phyloP scores from a whole-genome alignment of 2,329 filamentous ascomycete genomes.

The Verruconis gallopava region DNA sequence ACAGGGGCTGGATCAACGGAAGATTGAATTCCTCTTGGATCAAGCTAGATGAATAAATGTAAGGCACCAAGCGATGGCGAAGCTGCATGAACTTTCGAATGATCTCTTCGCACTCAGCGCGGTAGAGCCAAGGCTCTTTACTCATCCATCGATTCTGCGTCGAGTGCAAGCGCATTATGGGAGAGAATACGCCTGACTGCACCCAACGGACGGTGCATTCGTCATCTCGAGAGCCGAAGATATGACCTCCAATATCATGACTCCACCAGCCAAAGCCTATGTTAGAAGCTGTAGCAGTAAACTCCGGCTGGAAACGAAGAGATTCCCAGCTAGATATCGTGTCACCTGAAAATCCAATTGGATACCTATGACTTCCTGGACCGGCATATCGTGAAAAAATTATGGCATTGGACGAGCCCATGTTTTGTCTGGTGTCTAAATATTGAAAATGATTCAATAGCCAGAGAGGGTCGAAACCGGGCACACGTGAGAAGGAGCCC shows the following conservation, averaged over 20 bases:
- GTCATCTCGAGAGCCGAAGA: constrained; percentile 42
- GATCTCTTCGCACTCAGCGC: constrained; percentile 28
- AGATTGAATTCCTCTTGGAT: constrained; percentile 29
- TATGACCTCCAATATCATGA: constrained; percentile 55
- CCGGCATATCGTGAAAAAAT: constrained; percentile 51
- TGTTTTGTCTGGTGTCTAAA: constrained; percentile 32
- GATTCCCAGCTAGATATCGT: constrained; percentile 47
- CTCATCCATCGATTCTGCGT: constrained; percentile 43
- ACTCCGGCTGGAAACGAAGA: constrained; percentile 51
- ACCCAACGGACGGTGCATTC: constrained; percentile 49
- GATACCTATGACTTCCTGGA: constrained; percentile 50
- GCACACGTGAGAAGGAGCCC: constrained; percentile 40
- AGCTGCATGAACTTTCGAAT: constrained; percentile 40
- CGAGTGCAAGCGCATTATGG: constrained; percentile 49
- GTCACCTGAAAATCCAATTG: constrained; percentile 53
- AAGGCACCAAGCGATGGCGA: constrained; percentile 47
- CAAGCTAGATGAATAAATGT: constrained; percentile 45
- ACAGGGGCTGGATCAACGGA: constrained; percentile 48
- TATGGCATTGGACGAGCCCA: constrained; percentile 32
- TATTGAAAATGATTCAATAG: constrained; percentile 53
- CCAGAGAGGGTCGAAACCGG: constrained; percentile 50
- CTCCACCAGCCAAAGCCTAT: constrained; percentile 59
- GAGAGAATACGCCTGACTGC: constrained; percentile 48
- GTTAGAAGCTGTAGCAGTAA: constrained; percentile 52
- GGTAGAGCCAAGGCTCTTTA: constrained; percentile 50